Evolutionary conservation across 2,329 filamentous ascomycete species (phyloP), one percentile per base, ranked within the genome.

Genomic region (Neofusicoccum parvum): DNA sequence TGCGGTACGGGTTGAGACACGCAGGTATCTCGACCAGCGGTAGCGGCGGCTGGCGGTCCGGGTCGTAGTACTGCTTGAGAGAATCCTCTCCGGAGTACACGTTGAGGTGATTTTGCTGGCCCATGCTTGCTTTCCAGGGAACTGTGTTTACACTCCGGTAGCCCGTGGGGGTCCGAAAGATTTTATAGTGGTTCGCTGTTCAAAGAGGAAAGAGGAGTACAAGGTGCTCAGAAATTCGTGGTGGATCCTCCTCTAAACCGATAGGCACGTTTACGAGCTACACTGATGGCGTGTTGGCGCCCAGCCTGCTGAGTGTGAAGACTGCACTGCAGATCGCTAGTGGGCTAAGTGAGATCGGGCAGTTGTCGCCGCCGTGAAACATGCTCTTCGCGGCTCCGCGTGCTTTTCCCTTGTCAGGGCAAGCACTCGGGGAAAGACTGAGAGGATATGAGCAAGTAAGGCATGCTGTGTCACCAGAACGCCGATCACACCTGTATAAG

Each of bases 1-100:
- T 68, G 20, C 82, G 79, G 67, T 83, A 86, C 2, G 86, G 86
- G 66, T 89, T 89, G 39, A 89, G 77, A 11, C 75, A 76, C 15
- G 80, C 78, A 0, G 87, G 87, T 3, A 89, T 75, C 74, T 90
- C 87, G 5, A 90, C 85, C 1, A 90, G 79, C 0, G 87, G 87
- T 9, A 89, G 71, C 0, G 85, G 86, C 2, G 87, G 86, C 27
- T 82, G 79, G 0, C 74, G 77, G 63, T 88, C 85, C 0, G 87
- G 87, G 67, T 89, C 77, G 69, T 87, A 88, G 73, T 88, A 89
- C 20, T 87, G 76, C 53, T 78, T 81, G 66, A 89, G 71, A 4
- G 87, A 84, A 69, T 87, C 80, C 9, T 83, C 80, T 3, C 87
- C 87, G 45, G 78, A 83, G 72, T 85, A 89, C 11, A 88, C 82